phyloP scores from a whole-genome alignment of 2,329 filamentous ascomycete species.

The Botrytis sinoallii region DNA sequence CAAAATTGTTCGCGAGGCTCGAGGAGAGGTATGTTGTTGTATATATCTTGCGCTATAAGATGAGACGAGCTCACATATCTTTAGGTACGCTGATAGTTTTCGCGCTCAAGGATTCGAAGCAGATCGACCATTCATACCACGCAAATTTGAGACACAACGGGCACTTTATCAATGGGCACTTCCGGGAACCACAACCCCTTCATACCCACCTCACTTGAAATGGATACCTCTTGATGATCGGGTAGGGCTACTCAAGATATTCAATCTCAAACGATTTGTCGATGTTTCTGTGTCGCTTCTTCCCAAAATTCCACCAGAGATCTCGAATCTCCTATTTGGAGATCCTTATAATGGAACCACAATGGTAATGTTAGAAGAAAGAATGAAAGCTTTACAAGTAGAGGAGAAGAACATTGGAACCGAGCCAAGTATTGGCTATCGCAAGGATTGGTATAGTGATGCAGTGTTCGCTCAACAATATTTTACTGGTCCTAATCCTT shows the following conservation, averaged over 20 bases:
- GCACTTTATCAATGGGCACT: conserved; percentile 19
- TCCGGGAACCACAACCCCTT: conserved; percentile 7
- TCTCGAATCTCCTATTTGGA: conserved; percentile 18
- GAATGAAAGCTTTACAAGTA: background rate
- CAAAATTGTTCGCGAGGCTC: background rate
- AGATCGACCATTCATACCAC: background rate
- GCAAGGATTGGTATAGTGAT: conserved; percentile 31
- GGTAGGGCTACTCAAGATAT: conserved; percentile 30
- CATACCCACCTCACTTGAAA: conserved; percentile 36
- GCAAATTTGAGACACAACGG: conserved; percentile 16
- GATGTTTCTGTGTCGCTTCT: conserved; percentile 30
- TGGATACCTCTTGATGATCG: conserved; percentile 31
- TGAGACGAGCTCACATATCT: background rate
- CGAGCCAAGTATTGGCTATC: conserved; percentile 24
- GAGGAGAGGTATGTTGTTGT: background rate
- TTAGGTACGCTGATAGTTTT: conserved; percentile 7
- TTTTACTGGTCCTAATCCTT: conserved; percentile 41
- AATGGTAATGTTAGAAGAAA: conserved; percentile 19
- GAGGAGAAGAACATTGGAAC: conserved; percentile 15
- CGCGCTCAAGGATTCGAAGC: conserved; percentile 6
- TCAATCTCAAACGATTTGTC: conserved; percentile 32
- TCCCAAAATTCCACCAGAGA: conserved; percentile 26
- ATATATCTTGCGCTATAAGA: background rate
- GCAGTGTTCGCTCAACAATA: conserved; percentile 44
- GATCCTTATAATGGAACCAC: conserved; percentile 18